phyloP scores from a whole-genome alignment of 805 yeast genomes.

The Diddensiella caesifluorescens region DNA sequence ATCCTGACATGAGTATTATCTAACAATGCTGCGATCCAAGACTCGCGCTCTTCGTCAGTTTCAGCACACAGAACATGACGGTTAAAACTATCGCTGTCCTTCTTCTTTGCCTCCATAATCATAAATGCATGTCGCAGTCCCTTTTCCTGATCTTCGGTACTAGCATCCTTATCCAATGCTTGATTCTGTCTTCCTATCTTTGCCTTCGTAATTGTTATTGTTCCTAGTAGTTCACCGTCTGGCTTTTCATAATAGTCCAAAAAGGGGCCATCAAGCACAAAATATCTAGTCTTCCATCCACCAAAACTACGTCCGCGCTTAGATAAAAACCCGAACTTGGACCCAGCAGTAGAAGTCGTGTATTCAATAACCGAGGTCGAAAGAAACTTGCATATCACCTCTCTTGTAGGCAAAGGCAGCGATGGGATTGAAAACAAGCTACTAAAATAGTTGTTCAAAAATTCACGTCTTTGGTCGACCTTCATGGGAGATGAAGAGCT shows the following conservation, averaged over 20 bases:
- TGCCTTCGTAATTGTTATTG: slow-evolving; percentile 44
- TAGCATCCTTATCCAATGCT: slow-evolving; percentile 37
- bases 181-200: slow-evolving; percentile 49
- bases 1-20: slow-evolving; percentile 15
- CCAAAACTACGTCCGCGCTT: slow-evolving; percentile 63
- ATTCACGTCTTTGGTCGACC: slow-evolving; percentile 54
- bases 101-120: slow-evolving; percentile 38
- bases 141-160: slow-evolving; percentile 27
- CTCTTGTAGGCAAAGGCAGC: slow-evolving; percentile 48
- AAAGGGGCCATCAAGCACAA: slow-evolving; percentile 55
- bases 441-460: slow-evolving; percentile 54
- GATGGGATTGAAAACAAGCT: slow-evolving; percentile 53
- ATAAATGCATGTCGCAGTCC: slow-evolving; percentile 52
- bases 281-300: slow-evolving; percentile 66
- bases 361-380: slow-evolving; percentile 57
- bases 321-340: slow-evolving; percentile 60
- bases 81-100: slow-evolving; percentile 23
- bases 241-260: slow-evolving; percentile 54
- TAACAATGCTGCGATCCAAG: slow-evolving; percentile 54
- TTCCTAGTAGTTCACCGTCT: slow-evolving; percentile 51
- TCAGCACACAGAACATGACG: slow-evolving; percentile 71
- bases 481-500: slow-evolving; percentile 54
- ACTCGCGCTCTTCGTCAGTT: slow-evolving; percentile 67
- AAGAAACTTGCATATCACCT: slow-evolving; percentile 56
- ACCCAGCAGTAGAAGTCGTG: slow-evolving; percentile 39